These are phyloP conservation scores for Colletotrichum tropicicola DNA, from an alignment of 2,329 filamentous ascomycete genomes.

Conservation along the genomic window DNA sequence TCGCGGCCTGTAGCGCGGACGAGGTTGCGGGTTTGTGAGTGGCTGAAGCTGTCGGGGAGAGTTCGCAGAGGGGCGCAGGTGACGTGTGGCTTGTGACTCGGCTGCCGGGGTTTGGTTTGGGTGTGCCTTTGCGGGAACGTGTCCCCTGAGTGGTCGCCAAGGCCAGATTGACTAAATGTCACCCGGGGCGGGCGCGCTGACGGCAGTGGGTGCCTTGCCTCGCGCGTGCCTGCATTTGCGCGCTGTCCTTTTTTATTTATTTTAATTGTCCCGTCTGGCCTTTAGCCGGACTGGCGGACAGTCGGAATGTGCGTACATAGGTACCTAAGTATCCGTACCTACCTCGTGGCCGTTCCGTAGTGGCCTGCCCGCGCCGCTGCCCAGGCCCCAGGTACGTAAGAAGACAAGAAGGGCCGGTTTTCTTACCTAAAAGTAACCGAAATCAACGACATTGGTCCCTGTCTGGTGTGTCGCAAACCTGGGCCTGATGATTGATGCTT, in stretches of 20 bases:
- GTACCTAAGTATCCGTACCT: too few relatives aligned
- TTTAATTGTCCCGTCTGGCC: too few relatives aligned
- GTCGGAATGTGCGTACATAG: too few relatives aligned
- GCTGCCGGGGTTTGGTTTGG: background rate
- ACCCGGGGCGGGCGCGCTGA: background rate
- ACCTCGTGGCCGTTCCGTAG: constrained; percentile 17
- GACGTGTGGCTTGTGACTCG: constrained; percentile 22
- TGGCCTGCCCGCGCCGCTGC: background rate
- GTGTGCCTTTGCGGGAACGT: too few relatives aligned
- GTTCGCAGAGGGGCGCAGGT: background rate
- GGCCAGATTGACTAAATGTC: constrained; percentile 8
- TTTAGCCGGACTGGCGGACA: too few relatives aligned
- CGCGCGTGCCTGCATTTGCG: background rate
- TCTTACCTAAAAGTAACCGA: constrained; percentile 10
- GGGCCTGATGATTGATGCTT: background rate
- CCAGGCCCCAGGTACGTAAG: constrained; percentile 5
- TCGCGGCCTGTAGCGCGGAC: background rate
- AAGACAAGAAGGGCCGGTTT: background rate
- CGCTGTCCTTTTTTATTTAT: too few relatives aligned
- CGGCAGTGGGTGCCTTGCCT: background rate
- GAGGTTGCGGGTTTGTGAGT: background rate
- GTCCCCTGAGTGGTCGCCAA: background rate
- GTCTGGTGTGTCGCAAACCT: background rate
- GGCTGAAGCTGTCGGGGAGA: background rate
- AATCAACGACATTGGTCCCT: background rate